Conservation (phyloP, 306 rosid species). For the Cicer judaicum region DNA sequence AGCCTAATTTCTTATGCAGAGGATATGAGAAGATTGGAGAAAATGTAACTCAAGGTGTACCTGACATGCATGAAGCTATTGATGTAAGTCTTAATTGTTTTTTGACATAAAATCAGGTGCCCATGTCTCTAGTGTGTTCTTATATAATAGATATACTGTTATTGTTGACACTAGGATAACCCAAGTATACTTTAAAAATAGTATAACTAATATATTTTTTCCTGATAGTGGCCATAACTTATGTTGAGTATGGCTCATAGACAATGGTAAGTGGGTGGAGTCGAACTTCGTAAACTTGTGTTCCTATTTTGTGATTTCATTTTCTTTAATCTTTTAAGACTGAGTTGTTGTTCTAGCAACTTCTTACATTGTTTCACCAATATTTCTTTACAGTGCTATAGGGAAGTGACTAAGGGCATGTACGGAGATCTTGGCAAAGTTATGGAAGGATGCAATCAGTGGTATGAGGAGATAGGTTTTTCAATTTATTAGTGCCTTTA, state of each 20-base stretch:
- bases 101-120: slow-evolving; percentile 22
- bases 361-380: too few relatives aligned
- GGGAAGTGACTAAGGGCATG: slow-evolving; percentile 77
- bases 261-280: too few relatives aligned
- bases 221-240: too few relatives aligned
- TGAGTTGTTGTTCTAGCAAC: too few relatives aligned
- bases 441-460: slow-evolving; percentile 85
- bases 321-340: too few relatives aligned
- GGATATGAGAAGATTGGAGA: slow-evolving; percentile 86
- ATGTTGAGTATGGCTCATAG: too few relatives aligned
- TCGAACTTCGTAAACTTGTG: too few relatives aligned
- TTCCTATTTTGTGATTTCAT: too few relatives aligned
- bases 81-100: slow-evolving; percentile 63
- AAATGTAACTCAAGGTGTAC: slow-evolving; percentile 79
- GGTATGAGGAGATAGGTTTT: slow-evolving; percentile 60
- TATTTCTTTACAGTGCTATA: slow-evolving; percentile 64
- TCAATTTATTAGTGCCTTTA: slow-evolving; percentile 19
- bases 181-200: background rate
- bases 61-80: slow-evolving; percentile 93
- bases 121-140: slow-evolving; percentile 30
- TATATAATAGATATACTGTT: slow-evolving; percentile 8
- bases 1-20: slow-evolving; percentile 54
- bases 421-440: slow-evolving; percentile 85
- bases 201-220: too few relatives aligned
- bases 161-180: background rate